Evolutionary conservation across 805 yeast genomes (phyloP).

Genomic region (Suhomyces prunicola): DNA sequence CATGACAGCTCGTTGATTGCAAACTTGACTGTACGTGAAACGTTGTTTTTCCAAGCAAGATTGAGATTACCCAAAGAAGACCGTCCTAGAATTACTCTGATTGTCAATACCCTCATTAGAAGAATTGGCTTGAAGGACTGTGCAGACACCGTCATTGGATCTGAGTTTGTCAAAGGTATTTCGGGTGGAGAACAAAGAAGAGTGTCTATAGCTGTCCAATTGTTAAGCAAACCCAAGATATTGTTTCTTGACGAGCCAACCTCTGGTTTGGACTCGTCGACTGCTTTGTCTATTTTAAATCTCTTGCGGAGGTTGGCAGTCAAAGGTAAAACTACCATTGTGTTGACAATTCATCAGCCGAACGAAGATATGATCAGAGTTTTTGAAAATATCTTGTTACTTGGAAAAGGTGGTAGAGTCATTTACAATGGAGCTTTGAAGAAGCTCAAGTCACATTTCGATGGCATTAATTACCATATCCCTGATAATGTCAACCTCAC

Average conservation of each 20-base stretch:
- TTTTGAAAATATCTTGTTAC: conserved; percentile 19
- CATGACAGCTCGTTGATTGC: conserved; percentile 22
- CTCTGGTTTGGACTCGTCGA: conserved; percentile 25
- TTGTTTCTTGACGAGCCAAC: conserved; percentile 28
- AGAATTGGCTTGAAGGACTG: conserved; percentile 23
- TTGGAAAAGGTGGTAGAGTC: conserved; percentile 24
- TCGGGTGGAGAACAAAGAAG: conserved; percentile 29
- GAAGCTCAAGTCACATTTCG: conserved; percentile 11
- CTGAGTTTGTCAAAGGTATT: conserved; percentile 21
- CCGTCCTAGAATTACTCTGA: conserved; percentile 15
- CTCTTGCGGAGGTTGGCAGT: conserved; percentile 17
- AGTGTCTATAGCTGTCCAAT: conserved; percentile 28
- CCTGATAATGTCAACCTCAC: conserved; percentile 16
- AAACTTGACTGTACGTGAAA: conserved; percentile 24
- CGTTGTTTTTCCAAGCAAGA: conserved; percentile 23
- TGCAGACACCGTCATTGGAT: conserved; percentile 26
- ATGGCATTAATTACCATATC: conserved; percentile 9
- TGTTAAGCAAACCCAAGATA: conserved; percentile 21
- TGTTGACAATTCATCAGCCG: conserved; percentile 27
- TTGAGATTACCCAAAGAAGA: conserved; percentile 19
- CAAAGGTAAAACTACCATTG: conserved; percentile 18
- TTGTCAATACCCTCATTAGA: conserved; percentile 16
- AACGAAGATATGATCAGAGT: conserved; percentile 18
- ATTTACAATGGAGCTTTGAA: conserved; percentile 17
- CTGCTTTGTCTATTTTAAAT: conserved; percentile 18